Conservation (phyloP, 2,329 filamentous ascomycete genomes). For the Pseudocercospora macadamiae region DNA sequence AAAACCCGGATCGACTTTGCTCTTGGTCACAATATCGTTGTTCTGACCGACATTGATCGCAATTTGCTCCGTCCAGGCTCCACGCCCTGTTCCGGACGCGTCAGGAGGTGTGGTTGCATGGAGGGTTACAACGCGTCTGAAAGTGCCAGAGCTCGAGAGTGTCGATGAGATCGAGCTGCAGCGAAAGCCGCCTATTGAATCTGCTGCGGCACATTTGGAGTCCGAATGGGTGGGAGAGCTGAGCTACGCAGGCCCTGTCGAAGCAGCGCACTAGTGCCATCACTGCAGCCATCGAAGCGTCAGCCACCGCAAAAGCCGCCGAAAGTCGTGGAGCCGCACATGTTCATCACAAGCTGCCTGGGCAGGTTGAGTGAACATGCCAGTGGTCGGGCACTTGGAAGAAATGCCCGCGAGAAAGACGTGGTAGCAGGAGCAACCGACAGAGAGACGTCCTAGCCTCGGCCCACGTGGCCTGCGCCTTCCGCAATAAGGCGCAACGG, state of each 20-base stretch:
- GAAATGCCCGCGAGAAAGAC: neutral
- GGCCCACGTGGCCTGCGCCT: neutral
- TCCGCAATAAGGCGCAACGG: neutral
- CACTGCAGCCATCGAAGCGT: neutral
- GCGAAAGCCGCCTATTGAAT: neutral
- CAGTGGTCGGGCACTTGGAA: neutral
- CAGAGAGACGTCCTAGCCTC: neutral
- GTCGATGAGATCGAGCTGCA: slow-evolving; percentile 7
- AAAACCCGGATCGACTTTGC: neutral
- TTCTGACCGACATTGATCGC: neutral
- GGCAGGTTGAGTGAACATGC: neutral
- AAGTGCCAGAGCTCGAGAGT: neutral
- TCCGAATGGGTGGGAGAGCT: slow-evolving; percentile 11
- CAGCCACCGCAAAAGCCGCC: neutral
- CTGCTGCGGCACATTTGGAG: slow-evolving; percentile 7
- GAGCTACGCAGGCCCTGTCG: neutral
- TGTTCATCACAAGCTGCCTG: neutral
- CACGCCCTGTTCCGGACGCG: neutral
- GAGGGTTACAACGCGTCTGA: neutral
- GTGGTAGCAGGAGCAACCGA: neutral
- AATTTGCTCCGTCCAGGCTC: neutral
- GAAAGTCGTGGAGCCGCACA: neutral
- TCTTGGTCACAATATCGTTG: neutral
- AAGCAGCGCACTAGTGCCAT: slow-evolving; percentile 5
- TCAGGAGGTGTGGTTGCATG: slow-evolving; percentile 2